Evolutionary conservation across 768 basidiomycete species (phyloP), one percentile per base, ranked within the genome.

Genomic region (Tricholomella constricta): DNA sequence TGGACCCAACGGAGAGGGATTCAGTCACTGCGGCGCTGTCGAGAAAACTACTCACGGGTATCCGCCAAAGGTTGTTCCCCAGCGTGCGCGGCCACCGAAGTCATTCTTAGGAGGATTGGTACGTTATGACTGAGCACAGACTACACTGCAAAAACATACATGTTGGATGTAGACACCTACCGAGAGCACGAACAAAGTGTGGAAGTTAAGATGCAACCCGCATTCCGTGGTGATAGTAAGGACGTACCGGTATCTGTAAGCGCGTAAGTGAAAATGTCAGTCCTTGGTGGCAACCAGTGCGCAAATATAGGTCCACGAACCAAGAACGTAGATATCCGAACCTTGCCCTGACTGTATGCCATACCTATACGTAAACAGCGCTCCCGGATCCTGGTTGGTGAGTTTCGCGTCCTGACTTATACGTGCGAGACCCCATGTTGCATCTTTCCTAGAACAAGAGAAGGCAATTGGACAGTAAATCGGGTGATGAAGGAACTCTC

Each of bases 321-420:
- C 60, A 31, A 66, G 38, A 20, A 66, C 38, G 32, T 62, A 63
- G 25, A 65, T 62, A 56, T 66, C 65, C n/a, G 60, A 57, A 10
- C 62, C 62, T 29, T 34, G 38, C n/a, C 63, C 61, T 6, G 56
- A 38, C 4, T 32, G 20, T 12, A 20, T 14, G 17, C 48, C 43
- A 45, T 57, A 63, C 6, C 20, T 54, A 41, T 55, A 57, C 4
- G 51, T 50, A 17, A 62, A 55, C 43, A 60, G 36, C 26, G 51
- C 53, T 31, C 52, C 44, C 45, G 61, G 59, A 58, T 62, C 61
- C 56, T 51, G 65, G 51, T 50, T 54, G 10, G 29, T 17, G 4
- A 58, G 53, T 22, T 55, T 56, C 41, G 48, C 37, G 26, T 52
- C 57, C 48, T 54, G 56, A 48, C 56, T 60, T 12, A 62, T 27